Conservation (phyloP, 306 rosid genomes). For the Acacia acuminata region DNA sequence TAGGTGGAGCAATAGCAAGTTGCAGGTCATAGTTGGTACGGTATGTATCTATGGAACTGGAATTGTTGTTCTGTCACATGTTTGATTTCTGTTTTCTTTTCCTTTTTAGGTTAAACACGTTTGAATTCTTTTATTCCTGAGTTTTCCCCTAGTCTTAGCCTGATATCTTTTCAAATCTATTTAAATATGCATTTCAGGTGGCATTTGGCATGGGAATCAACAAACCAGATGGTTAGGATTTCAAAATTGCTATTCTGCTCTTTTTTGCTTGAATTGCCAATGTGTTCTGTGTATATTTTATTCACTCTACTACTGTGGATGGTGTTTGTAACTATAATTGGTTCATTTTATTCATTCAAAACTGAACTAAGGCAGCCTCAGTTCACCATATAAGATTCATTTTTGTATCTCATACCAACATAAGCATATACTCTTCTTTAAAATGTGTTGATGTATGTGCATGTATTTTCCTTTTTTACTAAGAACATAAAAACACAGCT, state of each 20-base stretch:
- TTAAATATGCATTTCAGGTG: conserved; percentile 62
- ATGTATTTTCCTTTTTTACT: background rate
- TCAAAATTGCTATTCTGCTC: conserved; percentile 1
- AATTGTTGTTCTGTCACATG: conserved; percentile 2
- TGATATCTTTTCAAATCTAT: background rate
- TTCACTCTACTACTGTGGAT: background rate
- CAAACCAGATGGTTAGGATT: conserved; percentile 94
- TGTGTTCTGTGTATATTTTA: background rate
- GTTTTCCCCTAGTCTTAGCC: background rate
- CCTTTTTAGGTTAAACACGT: background rate
- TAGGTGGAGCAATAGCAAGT: conserved; percentile 91
- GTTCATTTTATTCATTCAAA: conserved; percentile 17
- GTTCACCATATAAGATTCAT: background rate
- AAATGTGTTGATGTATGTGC: too few species aligned
- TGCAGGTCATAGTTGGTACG: conserved; percentile 91
- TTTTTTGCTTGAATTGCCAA: background rate
- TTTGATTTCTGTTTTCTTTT: conserved; percentile 7
- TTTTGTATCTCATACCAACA: background rate
- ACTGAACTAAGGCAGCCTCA: conserved; percentile 7
- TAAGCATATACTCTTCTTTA: background rate
- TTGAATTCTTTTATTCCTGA: conserved; percentile 26
- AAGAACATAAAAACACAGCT: background rate
- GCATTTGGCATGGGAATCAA: conserved; percentile 99
- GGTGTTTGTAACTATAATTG: conserved; percentile 27
- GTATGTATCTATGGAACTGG: conserved; percentile 52